Percentiles rank a stretch among this genome's conserved stretches.
Conservation (phyloP, 805 yeast species). For the Candida orba region DNA sequence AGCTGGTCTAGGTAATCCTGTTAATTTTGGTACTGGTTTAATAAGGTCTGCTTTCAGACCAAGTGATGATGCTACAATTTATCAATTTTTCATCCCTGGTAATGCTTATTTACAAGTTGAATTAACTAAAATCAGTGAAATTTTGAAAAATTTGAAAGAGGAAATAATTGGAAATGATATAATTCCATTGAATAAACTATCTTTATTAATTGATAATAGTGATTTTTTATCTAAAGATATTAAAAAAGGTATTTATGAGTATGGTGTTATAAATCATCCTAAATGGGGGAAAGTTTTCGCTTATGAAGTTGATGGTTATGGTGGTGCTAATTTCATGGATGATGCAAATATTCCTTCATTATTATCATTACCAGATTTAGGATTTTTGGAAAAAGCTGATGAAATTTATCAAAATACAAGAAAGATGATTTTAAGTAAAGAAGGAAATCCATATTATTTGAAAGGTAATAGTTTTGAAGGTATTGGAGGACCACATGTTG, state of each 20-base stretch:
- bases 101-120: slow-evolving; percentile 72
- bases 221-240: slow-evolving; percentile 36
- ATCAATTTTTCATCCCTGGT: slow-evolving; percentile 78
- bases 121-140: slow-evolving; percentile 32
- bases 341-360: slow-evolving; percentile 88
- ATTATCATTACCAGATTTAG: slow-evolving; percentile 73
- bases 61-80: slow-evolving; percentile 79
- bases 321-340: slow-evolving; percentile 69
- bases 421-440: slow-evolving; percentile 57
- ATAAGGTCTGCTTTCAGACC: slow-evolving; percentile 84
- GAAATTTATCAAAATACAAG: slow-evolving; percentile 71
- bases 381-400: slow-evolving; percentile 46
- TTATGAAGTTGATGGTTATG: slow-evolving; percentile 85
- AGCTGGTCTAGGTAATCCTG: slow-evolving; percentile 81
- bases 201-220: slow-evolving; percentile 22
- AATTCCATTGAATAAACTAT: slow-evolving; percentile 23
- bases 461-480: slow-evolving; percentile 62
- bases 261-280: slow-evolving; percentile 65
- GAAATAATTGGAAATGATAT: slow-evolving; percentile 13
- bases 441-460: slow-evolving; percentile 75
- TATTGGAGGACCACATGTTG: slow-evolving; percentile 89
- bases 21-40: slow-evolving; percentile 59
- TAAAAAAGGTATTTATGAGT: slow-evolving; percentile 46
- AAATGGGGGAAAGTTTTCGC: slow-evolving; percentile 74
- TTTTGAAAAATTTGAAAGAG: slow-evolving; percentile 18